phyloP scores from a whole-genome alignment of 2,329 filamentous ascomycete genomes.

The Aspergillus costaricaensis region DNA sequence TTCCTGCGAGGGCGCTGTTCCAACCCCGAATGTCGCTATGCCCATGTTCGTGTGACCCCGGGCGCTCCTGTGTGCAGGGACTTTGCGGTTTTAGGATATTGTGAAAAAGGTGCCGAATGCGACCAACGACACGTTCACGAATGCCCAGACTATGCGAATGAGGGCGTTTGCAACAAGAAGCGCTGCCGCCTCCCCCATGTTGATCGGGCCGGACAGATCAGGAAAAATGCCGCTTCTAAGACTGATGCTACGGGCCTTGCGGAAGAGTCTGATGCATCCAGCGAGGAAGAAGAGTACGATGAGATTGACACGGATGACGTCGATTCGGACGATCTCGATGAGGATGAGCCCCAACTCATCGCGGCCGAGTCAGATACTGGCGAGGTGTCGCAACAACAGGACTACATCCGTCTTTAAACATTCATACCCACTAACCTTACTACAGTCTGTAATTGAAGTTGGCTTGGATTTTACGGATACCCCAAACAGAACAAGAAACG shows the following conservation, averaged over 20 bases:
- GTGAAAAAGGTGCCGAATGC: conserved; percentile 77
- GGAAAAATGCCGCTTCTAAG: conserved; percentile 55
- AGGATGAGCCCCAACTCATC: conserved; percentile 45
- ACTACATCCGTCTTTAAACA: conserved; percentile 53
- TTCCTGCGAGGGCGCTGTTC: conserved; percentile 88
- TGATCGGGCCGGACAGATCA: conserved; percentile 79
- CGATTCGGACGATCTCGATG: conserved; percentile 64
- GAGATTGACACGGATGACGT: conserved; percentile 69
- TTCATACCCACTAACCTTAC: conserved; percentile 21
- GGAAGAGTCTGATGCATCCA: conserved; percentile 70
- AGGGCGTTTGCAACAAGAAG: conserved; percentile 75
- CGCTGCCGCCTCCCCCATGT: conserved; percentile 85
- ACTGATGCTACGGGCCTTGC: conserved; percentile 48
- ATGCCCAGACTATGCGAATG: conserved; percentile 94
- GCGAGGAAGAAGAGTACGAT: conserved; percentile 70
- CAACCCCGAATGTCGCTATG: conserved; percentile 82
- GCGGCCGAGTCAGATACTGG: conserved; percentile 43
- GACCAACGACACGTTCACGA: conserved; percentile 84
- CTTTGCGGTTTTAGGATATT: conserved; percentile 87
- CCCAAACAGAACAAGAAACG: not conserved
- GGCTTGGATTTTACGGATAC: conserved; percentile 6
- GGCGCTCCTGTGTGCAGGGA: conserved; percentile 76
- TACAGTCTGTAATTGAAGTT: conserved; percentile 16
- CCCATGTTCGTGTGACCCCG: conserved; percentile 77
- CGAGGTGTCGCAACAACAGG: conserved; percentile 55